phyloP scores from a whole-genome alignment of 495 filamentous ascomycete species.

The Talaromyces stipitatus region DNA sequence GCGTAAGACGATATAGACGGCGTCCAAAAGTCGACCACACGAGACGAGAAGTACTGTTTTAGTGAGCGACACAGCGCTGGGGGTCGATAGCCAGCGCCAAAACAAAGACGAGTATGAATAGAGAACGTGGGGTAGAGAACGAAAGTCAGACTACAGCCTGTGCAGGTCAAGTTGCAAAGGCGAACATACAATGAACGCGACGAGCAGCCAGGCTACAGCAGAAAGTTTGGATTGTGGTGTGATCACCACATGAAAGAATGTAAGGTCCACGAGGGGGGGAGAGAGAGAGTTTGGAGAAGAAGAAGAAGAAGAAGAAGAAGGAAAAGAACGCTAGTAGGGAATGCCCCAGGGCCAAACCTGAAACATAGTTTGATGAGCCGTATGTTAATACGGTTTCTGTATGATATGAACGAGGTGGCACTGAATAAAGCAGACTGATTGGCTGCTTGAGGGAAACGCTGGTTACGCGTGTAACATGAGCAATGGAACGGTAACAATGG shows the following conservation, averaged over 20 bases:
- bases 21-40: neutral
- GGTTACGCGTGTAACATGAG: neutral
- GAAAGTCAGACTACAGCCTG: conserved; percentile 5
- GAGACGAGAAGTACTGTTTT: too few relatives aligned
- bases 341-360: neutral
- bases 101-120: neutral
- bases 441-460: neutral
- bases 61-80: neutral
- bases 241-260: conserved; percentile 6
- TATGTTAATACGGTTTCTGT: neutral
- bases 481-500: neutral
- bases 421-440: neutral
- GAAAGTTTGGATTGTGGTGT: neutral
- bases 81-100: neutral
- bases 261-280: conserved; percentile 2
- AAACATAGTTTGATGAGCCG: conserved; percentile 1
- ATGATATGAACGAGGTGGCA: neutral
- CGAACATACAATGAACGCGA: neutral
- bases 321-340: neutral
- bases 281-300: neutral
- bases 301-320: neutral
- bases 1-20: neutral
- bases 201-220: conserved; percentile 5
- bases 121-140: conserved; percentile 7
- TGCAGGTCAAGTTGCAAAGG: neutral